Evolutionary conservation across 108 stramenopile genomes (phyloP), one percentile per base, ranked within the genome.

Genomic region (Nitzschia palea): DNA sequence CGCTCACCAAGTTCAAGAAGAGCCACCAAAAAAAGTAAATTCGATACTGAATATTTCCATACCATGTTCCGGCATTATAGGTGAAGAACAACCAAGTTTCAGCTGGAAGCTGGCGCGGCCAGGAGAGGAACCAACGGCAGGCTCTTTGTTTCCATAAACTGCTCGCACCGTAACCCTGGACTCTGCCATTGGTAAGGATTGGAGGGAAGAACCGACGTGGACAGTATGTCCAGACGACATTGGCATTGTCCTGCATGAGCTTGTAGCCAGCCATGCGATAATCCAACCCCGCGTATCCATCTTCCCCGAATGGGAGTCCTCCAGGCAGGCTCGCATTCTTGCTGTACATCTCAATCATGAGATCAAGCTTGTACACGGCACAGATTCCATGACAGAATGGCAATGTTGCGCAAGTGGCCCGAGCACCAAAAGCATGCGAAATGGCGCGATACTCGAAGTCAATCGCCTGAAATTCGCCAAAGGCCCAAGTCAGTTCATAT

Each of bases 11-110:
- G 40, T 60, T 60, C 37, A 60, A 40, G 40, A 60, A 60, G 5
- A 60, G 59, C 59, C 59, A 60, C 59, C 59, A 60, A 3, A 60
- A 42, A 26, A 60, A 60, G 59, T 60, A 60, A 26, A 60, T 26
- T 40, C 59, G 59, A 26, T 60, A 60, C 33, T 60, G 59, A 32
- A 60, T 60, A 40, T 60, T 60, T 0, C 59, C 59, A 25, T 60
- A 60, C 59, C 59, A 60, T 9, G 37, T 42, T 3, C 59, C 59
- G 23, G 59, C 59, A 17, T 60, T 37, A 25, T 60, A 60, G 36
- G 40, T 42, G 40, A 60, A 40, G 36, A 60, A 15, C 36, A 60
- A 26, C 59, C 59, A 60, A 20, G 43, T 6, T 40, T 60, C 59
- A 0, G 37, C 17, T 9, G 59, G 59, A 42, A 60, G 59, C 33